phyloP scores from a whole-genome alignment of 768 basidiomycete genomes.

The Cystobasidium ongulense region DNA sequence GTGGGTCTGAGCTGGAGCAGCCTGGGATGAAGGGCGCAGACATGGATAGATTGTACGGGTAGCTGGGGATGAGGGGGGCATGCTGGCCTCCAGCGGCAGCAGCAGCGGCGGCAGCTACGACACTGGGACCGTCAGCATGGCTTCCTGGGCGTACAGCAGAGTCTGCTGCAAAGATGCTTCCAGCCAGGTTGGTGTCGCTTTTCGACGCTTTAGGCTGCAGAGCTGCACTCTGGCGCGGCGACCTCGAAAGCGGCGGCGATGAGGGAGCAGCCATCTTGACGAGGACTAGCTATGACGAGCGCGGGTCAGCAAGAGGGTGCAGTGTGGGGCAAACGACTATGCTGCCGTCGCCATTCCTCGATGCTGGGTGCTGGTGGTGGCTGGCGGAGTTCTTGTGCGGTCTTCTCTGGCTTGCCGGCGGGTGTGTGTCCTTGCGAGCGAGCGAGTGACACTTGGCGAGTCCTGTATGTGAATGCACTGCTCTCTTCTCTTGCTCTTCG shows the following conservation, averaged over 20 bases:
- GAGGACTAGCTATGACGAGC: too few species aligned
- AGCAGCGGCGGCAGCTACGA: neutral
- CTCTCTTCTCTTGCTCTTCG: too few species aligned
- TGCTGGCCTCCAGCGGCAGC: neutral
- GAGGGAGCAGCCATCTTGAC: neutral
- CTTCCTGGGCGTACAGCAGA: neutral
- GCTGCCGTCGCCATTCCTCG: too few species aligned
- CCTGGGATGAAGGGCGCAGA: conserved; percentile 44
- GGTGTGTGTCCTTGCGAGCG: too few species aligned
- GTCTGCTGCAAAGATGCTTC: neutral
- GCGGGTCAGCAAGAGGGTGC: too few species aligned
- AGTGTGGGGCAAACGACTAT: too few species aligned
- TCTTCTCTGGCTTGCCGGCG: too few species aligned
- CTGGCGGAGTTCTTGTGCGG: too few species aligned
- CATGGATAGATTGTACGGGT: conserved; percentile 41
- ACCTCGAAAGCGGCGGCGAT: neutral
- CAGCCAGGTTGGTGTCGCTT: neutral
- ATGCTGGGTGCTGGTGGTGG: too few species aligned
- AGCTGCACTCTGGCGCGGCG: neutral
- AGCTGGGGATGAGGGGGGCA: conserved; percentile 35
- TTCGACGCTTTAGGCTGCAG: neutral
- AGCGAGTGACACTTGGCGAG: too few species aligned
- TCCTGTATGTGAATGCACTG: too few species aligned
- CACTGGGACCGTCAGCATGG: neutral
- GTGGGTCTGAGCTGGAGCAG: conserved; percentile 42